Evolutionary conservation across 2,329 filamentous ascomycete genomes (phyloP), one percentile per base, ranked within the genome.

Genomic region (Alternaria ventricosa): DNA sequence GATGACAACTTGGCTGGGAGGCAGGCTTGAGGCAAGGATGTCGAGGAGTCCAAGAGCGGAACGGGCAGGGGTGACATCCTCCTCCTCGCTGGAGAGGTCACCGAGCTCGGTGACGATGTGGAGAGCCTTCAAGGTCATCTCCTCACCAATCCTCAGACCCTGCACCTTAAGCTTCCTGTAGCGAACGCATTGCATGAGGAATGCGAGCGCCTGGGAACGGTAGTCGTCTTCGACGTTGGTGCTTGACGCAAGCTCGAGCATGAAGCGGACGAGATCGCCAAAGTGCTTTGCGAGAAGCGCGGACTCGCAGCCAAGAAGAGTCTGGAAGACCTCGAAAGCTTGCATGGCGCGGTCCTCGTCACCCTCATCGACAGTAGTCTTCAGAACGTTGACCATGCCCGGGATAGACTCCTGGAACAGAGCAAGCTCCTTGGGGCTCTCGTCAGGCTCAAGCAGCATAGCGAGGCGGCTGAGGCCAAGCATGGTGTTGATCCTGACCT

Each of bases 81-180:
- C 94, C 64, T 95, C 92, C 58, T 94, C 90, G 55, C 82, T 82
- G 10, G 83, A 82, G 43, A 92, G 87, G 44, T 92, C 89, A 59
- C 93, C 92, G 20, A 98, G 88, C 84, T 98, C 95, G 9, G 94
- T 93, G 65, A 95, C 89, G 72, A 98, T 95, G 76, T 95, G 88
- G 81, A 98, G 88, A 76, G 92, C 90, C 84, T 94, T 96, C 78
- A 91, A 86, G 72, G 95, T 97, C 70, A 99, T 87, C 79, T 93
- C 89, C 74, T 95, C 90, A 63, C 93, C 94, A 79, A 98, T 89
- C 79, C 90, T 91, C 82, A 97, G 90, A 65, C 88, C 92, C 84
- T 98, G 96, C 58, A 98, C 90, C 87, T 97, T 97, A 84, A 97
- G 90, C 81, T 96, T 96, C 77, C 95, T 90, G 84, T 95, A 97